phyloP scores from a whole-genome alignment of 257 asterid genomes.

The Penstemon newberryi region DNA sequence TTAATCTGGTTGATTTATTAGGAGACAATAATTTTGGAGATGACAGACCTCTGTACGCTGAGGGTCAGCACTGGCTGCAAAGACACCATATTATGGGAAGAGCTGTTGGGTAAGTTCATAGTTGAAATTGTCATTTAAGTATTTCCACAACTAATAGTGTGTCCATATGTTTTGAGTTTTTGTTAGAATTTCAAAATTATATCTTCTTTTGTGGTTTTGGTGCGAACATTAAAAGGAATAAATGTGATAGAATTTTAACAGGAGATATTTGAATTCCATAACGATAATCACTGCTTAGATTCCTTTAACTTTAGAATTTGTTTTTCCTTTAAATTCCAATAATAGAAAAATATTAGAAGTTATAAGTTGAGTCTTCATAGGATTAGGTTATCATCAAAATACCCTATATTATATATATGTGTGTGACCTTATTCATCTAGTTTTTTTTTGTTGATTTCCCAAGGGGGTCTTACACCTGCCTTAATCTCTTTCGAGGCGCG shows the following conservation, averaged over 20 bases:
- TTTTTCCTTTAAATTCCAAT: constrained; percentile 13
- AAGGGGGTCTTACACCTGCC: too few species aligned
- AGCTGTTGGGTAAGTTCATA: constrained; percentile 90
- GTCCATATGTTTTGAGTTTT: constrained; percentile 16
- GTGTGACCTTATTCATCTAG: too few species aligned
- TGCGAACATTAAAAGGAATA: not conserved
- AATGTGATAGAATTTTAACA: not conserved
- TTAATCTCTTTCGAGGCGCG: too few species aligned
- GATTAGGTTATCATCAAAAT: not conserved
- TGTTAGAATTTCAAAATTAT: constrained; percentile 12
- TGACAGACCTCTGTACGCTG: constrained; percentile 95
- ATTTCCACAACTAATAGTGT: constrained; percentile 9
- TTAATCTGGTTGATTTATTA: constrained; percentile 37
- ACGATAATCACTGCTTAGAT: not conserved
- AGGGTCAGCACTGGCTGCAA: constrained; percentile 94
- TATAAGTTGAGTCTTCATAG: not conserved
- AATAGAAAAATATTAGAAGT: not conserved
- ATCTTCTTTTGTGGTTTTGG: constrained; percentile 12
- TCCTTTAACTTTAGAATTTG: constrained; percentile 5
- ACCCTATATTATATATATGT: too few species aligned
- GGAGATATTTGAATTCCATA: not conserved
- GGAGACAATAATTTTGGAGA: constrained; percentile 96
- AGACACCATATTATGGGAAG: constrained; percentile 98
- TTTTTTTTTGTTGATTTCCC: too few species aligned
- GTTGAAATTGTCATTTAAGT: constrained; percentile 8